Base-by-base conservation (phyloP, 768 basidiomycete genomes). In the Calvatia gigantea region DNA sequence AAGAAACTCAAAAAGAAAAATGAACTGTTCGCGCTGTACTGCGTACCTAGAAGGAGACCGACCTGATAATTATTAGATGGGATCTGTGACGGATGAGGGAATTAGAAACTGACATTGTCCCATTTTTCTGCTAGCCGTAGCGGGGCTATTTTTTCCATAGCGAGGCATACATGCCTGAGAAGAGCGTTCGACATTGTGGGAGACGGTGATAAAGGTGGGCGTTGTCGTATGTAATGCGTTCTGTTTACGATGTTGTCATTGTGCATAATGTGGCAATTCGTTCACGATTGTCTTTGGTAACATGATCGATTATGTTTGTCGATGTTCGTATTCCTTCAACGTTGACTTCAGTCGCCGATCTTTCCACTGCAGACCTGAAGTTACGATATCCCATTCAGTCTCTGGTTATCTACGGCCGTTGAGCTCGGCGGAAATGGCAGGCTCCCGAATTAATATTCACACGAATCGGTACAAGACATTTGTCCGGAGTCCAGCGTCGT, bases 81-180 rank as follows among this genome's bases (percentile, higher is more conserved):
- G 41, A 43, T 45, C 62, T 58, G 51, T 56, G 48, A 50, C 38
- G 54, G 38, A 43, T 31, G 45, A 51, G 29, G 28, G 35, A 60
- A 47, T 21, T 53, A 33, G 37, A 51, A 39, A 73, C 89, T 72
- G 60, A 97, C 94, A 71, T 98, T 98, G 65, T 98, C 95, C 94
- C 95, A 98, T 58, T 80, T 83, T 61, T 89, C 94, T 15, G 95
- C 94, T 6, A 97, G 77, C 33, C 82, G 76, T 19, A 93, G 78
- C 2, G 95, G 95, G 1, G 94, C 94, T 60, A 97, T 89, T 25
- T 84, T 80, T 59, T 90, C 87, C 86, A 93, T 88, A 0, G 86
- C 84, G 39, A 73, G 77, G 61, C 79, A 81, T 9, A 87, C 81
- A 29, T 76, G 71, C 67, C 79, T 84, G 11, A 84, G 61, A 31